Percentiles rank a stretch among this genome's conserved stretches.
phyloP scores from a whole-genome alignment of 1,284 basidiomycete species.

The Stereum hirsutum region DNA sequence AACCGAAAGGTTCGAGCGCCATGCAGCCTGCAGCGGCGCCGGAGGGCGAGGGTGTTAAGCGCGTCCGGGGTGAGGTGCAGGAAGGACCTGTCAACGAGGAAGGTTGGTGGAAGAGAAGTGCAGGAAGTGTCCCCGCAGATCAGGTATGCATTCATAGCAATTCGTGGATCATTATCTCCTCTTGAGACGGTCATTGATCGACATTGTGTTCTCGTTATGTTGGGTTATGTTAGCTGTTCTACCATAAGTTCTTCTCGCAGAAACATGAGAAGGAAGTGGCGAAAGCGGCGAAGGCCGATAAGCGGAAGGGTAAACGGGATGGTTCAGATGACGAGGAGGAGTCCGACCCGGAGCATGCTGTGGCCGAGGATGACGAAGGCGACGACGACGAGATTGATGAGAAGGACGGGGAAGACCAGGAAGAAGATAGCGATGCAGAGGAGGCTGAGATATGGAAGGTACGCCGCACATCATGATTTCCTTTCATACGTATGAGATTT shows the following conservation, averaged over 20 bases:
- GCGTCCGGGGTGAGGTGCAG: conserved; percentile 58
- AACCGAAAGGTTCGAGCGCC: conserved; percentile 70
- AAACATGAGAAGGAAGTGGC: conserved; percentile 46
- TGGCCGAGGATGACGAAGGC: conserved; percentile 19
- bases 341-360: conserved; percentile 17
- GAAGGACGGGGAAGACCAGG: conserved; percentile 18
- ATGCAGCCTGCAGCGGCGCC: conserved; percentile 86
- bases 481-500: no score
- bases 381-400: conserved; percentile 26
- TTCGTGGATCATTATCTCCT: conserved; percentile 9
- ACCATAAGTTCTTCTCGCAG: conserved; percentile 55
- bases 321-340: conserved; percentile 16
- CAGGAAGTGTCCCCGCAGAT: conserved; percentile 79
- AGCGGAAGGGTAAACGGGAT: conserved; percentile 28
- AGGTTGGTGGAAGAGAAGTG: conserved; percentile 68
- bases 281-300: conserved; percentile 36
- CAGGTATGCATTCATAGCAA: no score
- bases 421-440: conserved; percentile 37
- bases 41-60: conserved; percentile 61
- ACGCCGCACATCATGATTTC: conserved; percentile 2
- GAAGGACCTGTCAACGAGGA: conserved; percentile 66
- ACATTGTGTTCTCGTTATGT: neutral
- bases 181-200: neutral
- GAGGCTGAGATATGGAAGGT: conserved; percentile 84
- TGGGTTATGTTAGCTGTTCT: conserved; percentile 45